Conservation (phyloP, 2,329 filamentous ascomycete species). For the Ophiosphaerella korrae region DNA sequence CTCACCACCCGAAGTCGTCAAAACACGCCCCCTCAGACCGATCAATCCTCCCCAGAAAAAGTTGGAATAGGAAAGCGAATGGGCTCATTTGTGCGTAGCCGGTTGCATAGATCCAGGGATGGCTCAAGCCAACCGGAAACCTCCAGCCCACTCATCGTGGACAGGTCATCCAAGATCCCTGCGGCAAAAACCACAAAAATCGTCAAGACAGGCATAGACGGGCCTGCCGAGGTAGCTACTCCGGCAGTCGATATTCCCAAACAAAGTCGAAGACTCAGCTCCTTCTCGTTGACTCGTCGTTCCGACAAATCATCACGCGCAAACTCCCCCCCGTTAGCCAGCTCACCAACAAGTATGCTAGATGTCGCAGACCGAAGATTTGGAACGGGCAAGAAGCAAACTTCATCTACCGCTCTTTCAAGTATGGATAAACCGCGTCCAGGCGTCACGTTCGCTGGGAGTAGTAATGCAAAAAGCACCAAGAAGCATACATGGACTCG, state of each 20-base stretch:
- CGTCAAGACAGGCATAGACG: conserved; percentile 39
- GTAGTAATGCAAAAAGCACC: conserved; percentile 17
- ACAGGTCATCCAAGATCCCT: conserved; percentile 6
- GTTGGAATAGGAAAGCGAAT: conserved; percentile 38
- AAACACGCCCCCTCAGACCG: conserved; percentile 3
- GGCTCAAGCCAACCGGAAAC: conserved; percentile 4
- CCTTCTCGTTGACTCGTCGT: conserved; percentile 46
- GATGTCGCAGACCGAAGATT: conserved; percentile 12
- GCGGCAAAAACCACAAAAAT: conserved; percentile 21
- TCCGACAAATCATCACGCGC: conserved; percentile 46
- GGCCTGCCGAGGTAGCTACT: conserved; percentile 27
- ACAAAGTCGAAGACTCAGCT: conserved; percentile 37
- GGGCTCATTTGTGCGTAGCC: conserved; percentile 40
- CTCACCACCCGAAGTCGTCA: not conserved
- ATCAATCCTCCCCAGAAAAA: conserved; percentile 28
- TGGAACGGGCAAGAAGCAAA: conserved; percentile 22
- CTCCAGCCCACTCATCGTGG: conserved; percentile 1
- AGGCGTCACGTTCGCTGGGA: conserved; percentile 39
- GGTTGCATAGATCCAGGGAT: conserved; percentile 20
- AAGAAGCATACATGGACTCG: conserved; percentile 33
- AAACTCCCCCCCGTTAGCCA: conserved; percentile 43
- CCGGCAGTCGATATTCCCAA: conserved; percentile 31
- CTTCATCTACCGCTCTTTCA: conserved; percentile 38
- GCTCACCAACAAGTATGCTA: conserved; percentile 44
- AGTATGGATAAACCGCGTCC: conserved; percentile 33